Evolutionary conservation across 2,329 filamentous ascomycete species (phyloP), one percentile per base, ranked within the genome.

Genomic region (Cylindrodendrum hubeiense): DNA sequence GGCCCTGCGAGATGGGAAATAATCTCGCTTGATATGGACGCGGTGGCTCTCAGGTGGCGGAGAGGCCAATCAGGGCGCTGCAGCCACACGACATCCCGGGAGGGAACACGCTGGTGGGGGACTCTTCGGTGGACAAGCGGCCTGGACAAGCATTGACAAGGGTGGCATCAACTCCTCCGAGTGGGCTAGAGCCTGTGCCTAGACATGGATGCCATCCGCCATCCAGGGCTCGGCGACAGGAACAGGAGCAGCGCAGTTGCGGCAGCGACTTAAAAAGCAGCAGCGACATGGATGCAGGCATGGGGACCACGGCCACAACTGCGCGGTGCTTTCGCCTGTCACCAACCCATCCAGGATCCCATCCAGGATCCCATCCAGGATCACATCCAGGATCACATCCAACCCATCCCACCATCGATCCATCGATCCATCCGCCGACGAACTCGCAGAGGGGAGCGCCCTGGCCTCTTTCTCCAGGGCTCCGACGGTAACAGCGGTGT

Each of bases 11-110:
- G 71, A 75, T 75, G 73, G 63, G 71, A 65, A 66, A 73, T 71
- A 75, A 75, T 75, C 69, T 75, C 73, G 73, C 73, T 75, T 75
- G 71, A 67, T 62, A 55, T 60, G 69, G 69, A 60, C 56, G 50
- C 51, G 61, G 69, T 65, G 61, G 67, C 63, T 67, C 60, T 57
- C 50, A 17, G 55, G 30, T 41, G 22, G n/a, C 47, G 21, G 30
- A 21, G 41, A 53, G 44, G 15, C 73, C 73, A 75, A 75, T 75
- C 71, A 75, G 61, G 43, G 33, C 30, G 24, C 22, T 33, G 51
- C 53, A 58, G 67, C 65, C 67, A 66, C 66, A 67, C 71, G 69
- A 70, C 66, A 74, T 71, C 68, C 73, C 53, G 60, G 63, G 53
- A 49, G 57, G 33, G 28, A 19, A n/a, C n/a, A n/a, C n/a, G n/a